Evolutionary conservation across 179 eudicot genomes (phyloP).

Genomic region (Patellifolia procumbens): DNA sequence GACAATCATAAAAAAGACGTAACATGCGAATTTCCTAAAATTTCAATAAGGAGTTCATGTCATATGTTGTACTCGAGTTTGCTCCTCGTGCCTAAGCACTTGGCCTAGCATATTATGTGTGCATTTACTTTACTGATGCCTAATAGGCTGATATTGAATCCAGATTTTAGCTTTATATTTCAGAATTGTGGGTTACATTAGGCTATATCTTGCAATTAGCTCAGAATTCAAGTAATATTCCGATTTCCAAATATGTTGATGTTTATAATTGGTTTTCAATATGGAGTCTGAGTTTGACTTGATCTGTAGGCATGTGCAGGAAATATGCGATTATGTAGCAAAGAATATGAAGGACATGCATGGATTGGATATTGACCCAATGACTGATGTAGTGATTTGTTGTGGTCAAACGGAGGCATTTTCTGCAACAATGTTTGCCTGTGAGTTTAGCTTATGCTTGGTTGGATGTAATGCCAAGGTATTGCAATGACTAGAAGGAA

Average conservation of each 20-base stretch:
- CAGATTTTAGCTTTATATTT: background rate
- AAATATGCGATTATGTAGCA: constrained; percentile 72
- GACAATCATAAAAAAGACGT: background rate
- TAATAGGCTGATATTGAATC: background rate
- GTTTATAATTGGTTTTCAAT: background rate
- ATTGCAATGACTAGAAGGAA: background rate
- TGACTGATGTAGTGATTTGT: constrained; percentile 70
- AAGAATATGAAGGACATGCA: constrained; percentile 56
- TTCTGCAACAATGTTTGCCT: constrained; percentile 77
- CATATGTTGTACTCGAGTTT: background rate
- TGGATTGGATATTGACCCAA: constrained; percentile 64
- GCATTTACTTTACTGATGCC: background rate
- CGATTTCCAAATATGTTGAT: background rate
- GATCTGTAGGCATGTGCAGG: constrained; percentile 81
- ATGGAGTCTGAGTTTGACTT: constrained; percentile 5
- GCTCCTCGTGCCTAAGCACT: background rate
- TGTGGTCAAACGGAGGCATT: constrained; percentile 98
- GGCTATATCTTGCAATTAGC: background rate
- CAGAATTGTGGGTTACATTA: background rate
- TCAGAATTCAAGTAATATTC: background rate
- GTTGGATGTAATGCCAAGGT: background rate
- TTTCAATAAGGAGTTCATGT: background rate
- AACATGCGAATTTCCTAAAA: background rate
- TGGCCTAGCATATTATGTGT: background rate
- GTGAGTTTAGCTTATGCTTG: constrained; percentile 40